Conservation (phyloP, 345 rosid genomes). For the Eucalyptus curtisii region DNA sequence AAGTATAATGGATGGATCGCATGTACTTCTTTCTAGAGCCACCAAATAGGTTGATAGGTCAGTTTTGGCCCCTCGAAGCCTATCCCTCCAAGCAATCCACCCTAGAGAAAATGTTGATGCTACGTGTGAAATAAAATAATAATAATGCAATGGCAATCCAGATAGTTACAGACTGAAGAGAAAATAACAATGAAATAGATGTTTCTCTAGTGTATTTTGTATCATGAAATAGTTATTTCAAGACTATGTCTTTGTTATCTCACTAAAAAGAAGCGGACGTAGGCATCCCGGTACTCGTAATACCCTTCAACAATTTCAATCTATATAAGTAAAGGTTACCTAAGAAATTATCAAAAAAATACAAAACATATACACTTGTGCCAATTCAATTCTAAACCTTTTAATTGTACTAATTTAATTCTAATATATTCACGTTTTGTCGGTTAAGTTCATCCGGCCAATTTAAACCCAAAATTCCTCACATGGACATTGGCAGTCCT, state of each 20-base stretch:
- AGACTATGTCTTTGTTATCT: neutral
- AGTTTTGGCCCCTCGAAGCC: neutral
- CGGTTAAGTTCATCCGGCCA: fast-evolving
- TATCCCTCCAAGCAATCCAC: neutral
- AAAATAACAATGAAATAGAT: neutral
- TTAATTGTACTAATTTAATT: too few relatives aligned
- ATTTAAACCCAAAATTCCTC: neutral
- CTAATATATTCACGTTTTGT: neutral
- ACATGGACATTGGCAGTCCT: fast-evolving
- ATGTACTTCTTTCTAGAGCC: neutral
- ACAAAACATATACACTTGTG: too few relatives aligned
- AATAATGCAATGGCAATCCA: neutral
- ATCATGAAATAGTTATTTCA: neutral
- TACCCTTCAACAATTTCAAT: neutral
- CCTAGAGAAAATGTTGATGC: neutral
- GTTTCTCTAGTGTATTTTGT: neutral
- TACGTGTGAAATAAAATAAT: neutral
- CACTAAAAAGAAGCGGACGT: neutral
- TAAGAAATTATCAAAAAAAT: neutral
- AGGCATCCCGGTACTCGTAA: neutral
- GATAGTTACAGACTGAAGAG: neutral
- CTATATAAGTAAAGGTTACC: neutral
- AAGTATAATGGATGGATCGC: neutral
- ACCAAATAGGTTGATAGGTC: neutral
- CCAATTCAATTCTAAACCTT: too few relatives aligned